Percentiles rank a stretch among this genome's conserved stretches.
phyloP scores from a whole-genome alignment of 306 rosid species.

The Cucumis hystrix region DNA sequence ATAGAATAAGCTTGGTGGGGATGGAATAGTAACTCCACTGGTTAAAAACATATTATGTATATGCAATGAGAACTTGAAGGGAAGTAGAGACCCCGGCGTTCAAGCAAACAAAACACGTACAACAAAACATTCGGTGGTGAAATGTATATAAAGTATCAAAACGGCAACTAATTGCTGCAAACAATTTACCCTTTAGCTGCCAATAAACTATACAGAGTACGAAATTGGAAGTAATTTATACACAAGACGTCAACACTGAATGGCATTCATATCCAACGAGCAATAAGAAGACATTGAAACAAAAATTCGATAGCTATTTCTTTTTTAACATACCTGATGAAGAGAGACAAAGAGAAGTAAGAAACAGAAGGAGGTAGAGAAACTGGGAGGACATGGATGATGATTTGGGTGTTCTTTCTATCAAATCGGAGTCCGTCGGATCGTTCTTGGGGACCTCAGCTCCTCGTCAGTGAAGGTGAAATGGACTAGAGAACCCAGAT shows the following conservation, averaged over 20 bases:
- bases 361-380: constrained; percentile 16
- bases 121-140: background rate
- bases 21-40: background rate
- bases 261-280: background rate
- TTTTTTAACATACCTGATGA: constrained; percentile 32
- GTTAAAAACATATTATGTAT: background rate
- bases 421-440: background rate
- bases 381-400: constrained; percentile 34
- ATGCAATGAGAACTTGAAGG: background rate
- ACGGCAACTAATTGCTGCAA: background rate
- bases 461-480: background rate
- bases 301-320: background rate
- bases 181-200: background rate
- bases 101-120: background rate
- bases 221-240: background rate
- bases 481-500: too few species aligned
- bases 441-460: background rate
- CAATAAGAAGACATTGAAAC: background rate
- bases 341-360: constrained; percentile 26
- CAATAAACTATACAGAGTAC: background rate
- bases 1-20: background rate
- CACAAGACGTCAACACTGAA: background rate
- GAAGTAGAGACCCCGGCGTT: background rate
- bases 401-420: background rate
- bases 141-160: background rate